Evolutionary conservation across 129 eudicot genomes (phyloP).

Genomic region (Flaveria trinervia): DNA sequence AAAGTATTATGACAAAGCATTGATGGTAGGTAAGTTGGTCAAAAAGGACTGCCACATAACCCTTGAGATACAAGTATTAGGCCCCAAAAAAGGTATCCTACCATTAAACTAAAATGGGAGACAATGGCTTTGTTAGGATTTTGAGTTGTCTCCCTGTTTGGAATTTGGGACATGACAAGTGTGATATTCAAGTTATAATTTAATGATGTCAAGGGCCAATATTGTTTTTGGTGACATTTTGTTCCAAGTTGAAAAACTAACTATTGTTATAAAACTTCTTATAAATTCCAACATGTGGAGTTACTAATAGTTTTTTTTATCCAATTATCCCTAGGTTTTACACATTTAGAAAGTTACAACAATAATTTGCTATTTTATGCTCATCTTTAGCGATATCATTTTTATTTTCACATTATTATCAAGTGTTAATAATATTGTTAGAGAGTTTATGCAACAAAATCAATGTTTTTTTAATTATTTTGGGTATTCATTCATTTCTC

Average conservation of each 20-base stretch:
- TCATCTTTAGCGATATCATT: neutral
- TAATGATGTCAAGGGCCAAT: conserved; percentile 22
- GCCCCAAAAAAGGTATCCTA: conserved; percentile 24
- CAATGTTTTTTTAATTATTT: neutral
- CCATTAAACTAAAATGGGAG: conserved; percentile 38
- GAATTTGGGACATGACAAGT: conserved; percentile 26
- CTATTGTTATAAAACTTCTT: neutral
- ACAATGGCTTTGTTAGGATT: conserved; percentile 37
- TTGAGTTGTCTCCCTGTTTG: conserved; percentile 46
- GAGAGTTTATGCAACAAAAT: neutral
- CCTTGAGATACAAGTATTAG: conserved; percentile 33
- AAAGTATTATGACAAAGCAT: conserved; percentile 21
- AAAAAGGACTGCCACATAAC: conserved; percentile 41
- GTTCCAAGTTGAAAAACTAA: neutral
- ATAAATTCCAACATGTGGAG: no score
- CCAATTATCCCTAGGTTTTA: neutral
- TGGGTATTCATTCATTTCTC: neutral
- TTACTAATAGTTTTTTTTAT: neutral
- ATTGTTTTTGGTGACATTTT: conserved; percentile 8
- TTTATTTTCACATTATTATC: no score
- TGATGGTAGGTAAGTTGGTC: conserved; percentile 36
- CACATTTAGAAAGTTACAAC: no score
- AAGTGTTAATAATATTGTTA: neutral
- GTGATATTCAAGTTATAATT: conserved; percentile 29
- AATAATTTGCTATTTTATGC: neutral